These are phyloP conservation scores for Gastrodia elata DNA, from an alignment of 106 monocot species.

Conservation along the genomic window DNA sequence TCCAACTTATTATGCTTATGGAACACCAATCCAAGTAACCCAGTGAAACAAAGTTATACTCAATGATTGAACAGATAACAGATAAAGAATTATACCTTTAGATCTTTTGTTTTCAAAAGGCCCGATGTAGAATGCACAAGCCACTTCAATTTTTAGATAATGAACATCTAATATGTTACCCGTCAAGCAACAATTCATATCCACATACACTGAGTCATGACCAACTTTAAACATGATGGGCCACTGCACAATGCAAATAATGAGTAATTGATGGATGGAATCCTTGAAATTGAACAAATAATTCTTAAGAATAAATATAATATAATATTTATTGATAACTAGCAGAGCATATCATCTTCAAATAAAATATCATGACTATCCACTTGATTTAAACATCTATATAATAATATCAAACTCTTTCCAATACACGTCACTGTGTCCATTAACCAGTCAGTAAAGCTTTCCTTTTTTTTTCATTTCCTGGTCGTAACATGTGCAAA, in stretches of 20 bases:
- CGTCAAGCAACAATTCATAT: slow-evolving; percentile 43
- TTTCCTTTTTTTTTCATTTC: too few relatives aligned
- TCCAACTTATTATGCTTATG: background rate
- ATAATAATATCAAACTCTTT: too few relatives aligned
- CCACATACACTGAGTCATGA: slow-evolving; percentile 30
- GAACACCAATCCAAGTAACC: background rate
- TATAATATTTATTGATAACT: background rate
- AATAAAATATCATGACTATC: too few relatives aligned
- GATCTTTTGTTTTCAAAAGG: slow-evolving; percentile 54
- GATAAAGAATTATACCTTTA: slow-evolving; percentile 47
- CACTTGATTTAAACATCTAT: too few relatives aligned
- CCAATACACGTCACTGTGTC: too few relatives aligned
- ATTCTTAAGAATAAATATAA: background rate
- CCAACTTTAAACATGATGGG: slow-evolving; percentile 52
- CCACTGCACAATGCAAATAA: slow-evolving; percentile 23
- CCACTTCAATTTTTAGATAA: slow-evolving; percentile 53
- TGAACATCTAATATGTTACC: slow-evolving; percentile 37
- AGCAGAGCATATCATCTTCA: background rate
- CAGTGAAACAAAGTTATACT: background rate
- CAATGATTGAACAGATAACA: background rate
- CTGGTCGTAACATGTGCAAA: too few relatives aligned
- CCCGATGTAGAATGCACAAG: slow-evolving; percentile 54
- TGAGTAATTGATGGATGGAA: background rate
- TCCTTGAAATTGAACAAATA: background rate
- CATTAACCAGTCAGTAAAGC: too few relatives aligned